These are phyloP conservation scores for Pseudotulostoma volvatum DNA, from an alignment of 495 filamentous ascomycete species.

Conservation along the genomic window DNA sequence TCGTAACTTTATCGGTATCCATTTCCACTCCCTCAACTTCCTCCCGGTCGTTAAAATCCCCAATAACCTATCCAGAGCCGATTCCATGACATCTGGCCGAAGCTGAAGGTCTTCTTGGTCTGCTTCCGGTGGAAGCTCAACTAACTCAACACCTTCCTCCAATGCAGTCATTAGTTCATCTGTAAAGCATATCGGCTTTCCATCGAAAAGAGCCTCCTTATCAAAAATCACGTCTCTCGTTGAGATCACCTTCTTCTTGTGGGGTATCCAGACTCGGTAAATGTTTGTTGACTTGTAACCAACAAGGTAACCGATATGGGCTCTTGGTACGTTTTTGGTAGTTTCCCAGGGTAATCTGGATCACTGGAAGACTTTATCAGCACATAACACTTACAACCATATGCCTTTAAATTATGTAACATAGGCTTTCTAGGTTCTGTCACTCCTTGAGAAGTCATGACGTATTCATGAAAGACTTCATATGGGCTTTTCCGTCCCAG, in stretches of 20 bases:
- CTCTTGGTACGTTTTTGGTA: constrained; percentile 8
- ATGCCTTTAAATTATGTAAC: constrained; percentile 2
- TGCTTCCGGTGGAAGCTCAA: background rate
- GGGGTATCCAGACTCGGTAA: constrained; percentile 13
- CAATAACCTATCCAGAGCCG: background rate
- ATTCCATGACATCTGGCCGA: background rate
- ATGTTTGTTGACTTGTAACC: constrained; percentile 19
- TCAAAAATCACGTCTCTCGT: constrained; percentile 4
- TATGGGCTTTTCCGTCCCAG: constrained; percentile 1
- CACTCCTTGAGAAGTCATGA: background rate
- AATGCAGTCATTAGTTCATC: constrained; percentile 7
- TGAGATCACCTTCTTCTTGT: background rate
- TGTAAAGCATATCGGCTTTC: constrained; percentile 16
- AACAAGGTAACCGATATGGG: constrained; percentile 15
- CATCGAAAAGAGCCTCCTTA: constrained; percentile 3
- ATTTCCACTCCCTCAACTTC: background rate
- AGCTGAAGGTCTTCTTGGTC: background rate
- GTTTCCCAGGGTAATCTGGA: constrained; percentile 3
- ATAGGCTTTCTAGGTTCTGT: constrained; percentile 4
- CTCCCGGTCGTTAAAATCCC: background rate
- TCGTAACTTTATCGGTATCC: no score
- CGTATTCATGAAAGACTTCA: background rate
- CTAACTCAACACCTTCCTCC: background rate
- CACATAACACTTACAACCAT: constrained; percentile 4
- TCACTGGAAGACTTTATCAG: constrained; percentile 5